phyloP scores from a whole-genome alignment of 306 rosid genomes.

The Cyamopsis tetragonoloba region DNA sequence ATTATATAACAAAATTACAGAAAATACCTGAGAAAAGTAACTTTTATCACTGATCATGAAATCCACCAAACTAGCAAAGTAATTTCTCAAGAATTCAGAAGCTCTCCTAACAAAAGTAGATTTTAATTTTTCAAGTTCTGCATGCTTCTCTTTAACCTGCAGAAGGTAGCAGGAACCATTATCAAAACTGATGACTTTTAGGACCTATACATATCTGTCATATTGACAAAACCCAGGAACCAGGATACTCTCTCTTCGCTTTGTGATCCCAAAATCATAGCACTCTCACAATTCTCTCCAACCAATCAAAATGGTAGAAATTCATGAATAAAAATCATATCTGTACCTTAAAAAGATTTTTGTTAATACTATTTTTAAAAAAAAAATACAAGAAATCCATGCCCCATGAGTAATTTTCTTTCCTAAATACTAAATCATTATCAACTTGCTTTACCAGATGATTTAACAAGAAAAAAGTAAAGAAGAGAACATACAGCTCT shows the following conservation, averaged over 20 bases:
- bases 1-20: neutral
- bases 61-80: conserved; percentile 97
- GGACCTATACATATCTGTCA: neutral
- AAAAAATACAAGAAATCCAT: neutral
- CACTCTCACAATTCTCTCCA: neutral
- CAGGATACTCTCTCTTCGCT: neutral
- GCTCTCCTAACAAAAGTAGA: conserved; percentile 94
- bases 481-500: conserved; percentile 67
- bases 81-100: conserved; percentile 88
- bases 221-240: neutral
- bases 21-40: conserved; percentile 92
- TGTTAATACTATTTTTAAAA: neutral
- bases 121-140: conserved; percentile 90
- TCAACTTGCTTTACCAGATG: neutral
- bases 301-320: conserved; percentile 18
- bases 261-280: conserved; percentile 4
- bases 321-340: conserved; percentile 7
- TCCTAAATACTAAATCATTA: conserved; percentile 1
- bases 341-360: neutral
- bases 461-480: conserved; percentile 16
- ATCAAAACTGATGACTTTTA: conserved; percentile 18
- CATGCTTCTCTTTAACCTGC: conserved; percentile 91
- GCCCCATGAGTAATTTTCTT: conserved; percentile 4
- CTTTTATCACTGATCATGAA: conserved; percentile 97
- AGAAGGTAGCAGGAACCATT: conserved; percentile 27